Base-by-base conservation (phyloP, 768 basidiomycete species). In the Pleurotus tuber-regium region DNA sequence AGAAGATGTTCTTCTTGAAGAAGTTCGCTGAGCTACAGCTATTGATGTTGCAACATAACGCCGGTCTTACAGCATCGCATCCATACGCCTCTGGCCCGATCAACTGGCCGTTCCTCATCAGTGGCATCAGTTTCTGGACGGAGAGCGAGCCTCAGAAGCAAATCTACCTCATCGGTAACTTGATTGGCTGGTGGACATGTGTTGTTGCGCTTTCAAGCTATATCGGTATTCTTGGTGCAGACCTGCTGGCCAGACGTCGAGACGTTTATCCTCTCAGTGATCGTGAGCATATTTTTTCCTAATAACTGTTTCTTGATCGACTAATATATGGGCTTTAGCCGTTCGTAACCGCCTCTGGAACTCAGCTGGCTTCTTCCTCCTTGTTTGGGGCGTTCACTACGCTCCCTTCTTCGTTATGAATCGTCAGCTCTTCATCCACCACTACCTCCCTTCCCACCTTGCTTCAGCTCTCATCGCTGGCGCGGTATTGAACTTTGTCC, bases 41-140 rank as follows among this genome's bases (percentile, higher is more conserved):
- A 38, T 73, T 96, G 51, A 98, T 98, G 96, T 71, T 98, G 57
- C 93, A 97, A 64, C 97, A 99, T 74, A 99, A 99, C 61, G 95
- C 97, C n/a, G 97, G 94, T 18, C 76, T 99, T 57, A 96, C 93
- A 21, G 90, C 93, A n/a, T 90, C 89, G 3, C 97, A 99, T 65
- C 97, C 97, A 35, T 99, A 99, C 65, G 94, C 97, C 3, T 91
- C 89, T 53, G 78, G 78, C n/a, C 94, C 97, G 4, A 86, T 98
- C 70, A 94, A 96, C 65, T 99, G 97, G 97, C 97, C 97, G 4
- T 98, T 98, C 84, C 80, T 94, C 31, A 70, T 98, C 24, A 92
- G 77, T 56, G 97, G 97, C 43, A 98, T 99, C 72, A 95, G 92
- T 64, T 98, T 98, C 79, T 99, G 97, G 97, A 99, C 97, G 4